These are phyloP conservation scores for Leucogyrophana mollusca DNA, from an alignment of 768 basidiomycete genomes.

Conservation along the genomic window DNA sequence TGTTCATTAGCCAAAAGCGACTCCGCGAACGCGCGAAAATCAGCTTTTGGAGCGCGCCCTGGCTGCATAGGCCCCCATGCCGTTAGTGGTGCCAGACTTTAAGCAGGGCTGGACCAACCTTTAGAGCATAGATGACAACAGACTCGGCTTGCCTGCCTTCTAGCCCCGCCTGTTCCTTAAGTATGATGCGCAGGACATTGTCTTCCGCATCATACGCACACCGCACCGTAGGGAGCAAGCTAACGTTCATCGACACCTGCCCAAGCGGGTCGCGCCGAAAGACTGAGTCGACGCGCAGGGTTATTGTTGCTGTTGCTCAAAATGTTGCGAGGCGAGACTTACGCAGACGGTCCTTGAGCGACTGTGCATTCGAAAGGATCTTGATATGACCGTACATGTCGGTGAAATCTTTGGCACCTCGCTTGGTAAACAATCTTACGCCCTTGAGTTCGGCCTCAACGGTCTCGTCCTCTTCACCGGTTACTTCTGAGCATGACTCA, in stretches of 20 bases:
- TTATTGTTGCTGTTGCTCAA: background rate
- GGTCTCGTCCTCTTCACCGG: constrained; percentile 67
- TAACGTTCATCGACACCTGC: constrained; percentile 69
- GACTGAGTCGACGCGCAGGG: constrained; percentile 35
- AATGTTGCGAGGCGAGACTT: constrained; percentile 20
- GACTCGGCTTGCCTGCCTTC: constrained; percentile 32
- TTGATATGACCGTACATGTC: constrained; percentile 63
- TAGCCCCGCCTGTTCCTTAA: constrained; percentile 44
- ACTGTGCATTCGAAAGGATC: constrained; percentile 44
- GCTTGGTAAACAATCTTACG: constrained; percentile 57
- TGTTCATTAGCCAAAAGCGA: constrained; percentile 39
- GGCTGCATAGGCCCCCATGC: constrained; percentile 17
- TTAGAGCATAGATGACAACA: constrained; percentile 62
- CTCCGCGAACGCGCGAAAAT: constrained; percentile 54
- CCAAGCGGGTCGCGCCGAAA: constrained; percentile 71
- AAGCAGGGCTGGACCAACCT: constrained; percentile 37
- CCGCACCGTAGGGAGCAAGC: constrained; percentile 51
- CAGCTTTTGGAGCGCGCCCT: constrained; percentile 45
- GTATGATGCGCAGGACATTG: constrained; percentile 50
- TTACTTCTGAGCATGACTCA: constrained; percentile 35
- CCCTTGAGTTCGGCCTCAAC: constrained; percentile 57
- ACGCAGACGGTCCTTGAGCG: constrained; percentile 47
- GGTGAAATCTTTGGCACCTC: constrained; percentile 52
- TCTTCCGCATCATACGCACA: constrained; percentile 59
- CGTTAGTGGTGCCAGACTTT: background rate